Evolutionary conservation across 495 filamentous ascomycete genomes (phyloP).

Genomic region (Oidiodendron maius): DNA sequence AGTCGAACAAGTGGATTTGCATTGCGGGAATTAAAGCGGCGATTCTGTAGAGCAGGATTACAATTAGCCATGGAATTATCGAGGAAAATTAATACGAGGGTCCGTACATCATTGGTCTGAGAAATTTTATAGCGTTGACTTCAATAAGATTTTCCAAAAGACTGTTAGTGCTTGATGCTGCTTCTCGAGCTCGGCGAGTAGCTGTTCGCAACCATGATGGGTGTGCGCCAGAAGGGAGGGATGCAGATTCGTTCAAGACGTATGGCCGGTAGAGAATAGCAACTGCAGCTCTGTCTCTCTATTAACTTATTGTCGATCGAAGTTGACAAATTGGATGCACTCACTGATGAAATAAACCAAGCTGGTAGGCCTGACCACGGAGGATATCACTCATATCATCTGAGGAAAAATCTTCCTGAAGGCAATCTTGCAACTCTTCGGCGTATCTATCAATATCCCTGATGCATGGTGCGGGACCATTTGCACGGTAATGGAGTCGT

Average conservation of each 20-base stretch:
- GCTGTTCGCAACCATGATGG: constrained; percentile 1
- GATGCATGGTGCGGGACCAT: constrained; percentile 1
- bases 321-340: neutral
- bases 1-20: constrained; percentile 34
- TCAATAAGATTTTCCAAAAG: constrained; percentile 28
- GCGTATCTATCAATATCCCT: constrained; percentile 9
- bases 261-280: constrained; percentile 15
- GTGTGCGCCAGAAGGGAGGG: neutral
- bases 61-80: neutral
- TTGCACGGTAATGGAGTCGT: constrained; percentile 15
- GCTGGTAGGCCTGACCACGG: constrained; percentile 8
- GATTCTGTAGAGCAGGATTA: constrained; percentile 22
- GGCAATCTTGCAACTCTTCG: constrained; percentile 5
- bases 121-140: constrained; percentile 25
- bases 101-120: constrained; percentile 32
- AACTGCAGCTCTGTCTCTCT: constrained; percentile 9
- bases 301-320: neutral
- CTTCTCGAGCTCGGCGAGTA: constrained; percentile 21
- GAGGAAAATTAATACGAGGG: neutral
- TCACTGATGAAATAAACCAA: constrained; percentile 14
- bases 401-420: neutral
- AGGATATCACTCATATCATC: constrained; percentile 2
- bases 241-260: constrained; percentile 4
- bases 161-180: constrained; percentile 29
- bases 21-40: constrained; percentile 35